phyloP scores from a whole-genome alignment of 2,329 filamentous ascomycete species.

The Penicillium sp. region DNA sequence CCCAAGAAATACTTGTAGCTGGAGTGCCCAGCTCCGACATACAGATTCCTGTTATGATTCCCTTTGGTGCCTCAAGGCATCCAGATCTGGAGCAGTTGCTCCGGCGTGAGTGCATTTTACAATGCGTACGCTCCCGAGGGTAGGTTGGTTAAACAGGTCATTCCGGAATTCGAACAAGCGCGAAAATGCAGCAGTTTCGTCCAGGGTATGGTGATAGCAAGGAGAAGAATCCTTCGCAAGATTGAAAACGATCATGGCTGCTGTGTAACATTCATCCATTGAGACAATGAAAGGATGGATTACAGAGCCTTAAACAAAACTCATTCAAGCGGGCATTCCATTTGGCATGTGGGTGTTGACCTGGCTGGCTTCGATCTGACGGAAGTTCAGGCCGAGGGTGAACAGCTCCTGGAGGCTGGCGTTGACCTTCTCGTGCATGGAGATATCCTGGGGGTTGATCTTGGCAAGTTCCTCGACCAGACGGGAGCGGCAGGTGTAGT shows the following conservation, averaged over 20 bases:
- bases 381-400: slow-evolving; percentile 44
- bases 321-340: slow-evolving; percentile 35
- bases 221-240: slow-evolving; percentile 1
- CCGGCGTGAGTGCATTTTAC: not conserved
- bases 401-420: slow-evolving; percentile 46
- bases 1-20: not conserved
- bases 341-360: slow-evolving; percentile 36
- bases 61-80: not conserved
- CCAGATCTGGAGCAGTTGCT: not conserved
- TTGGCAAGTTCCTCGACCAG: slow-evolving; percentile 40
- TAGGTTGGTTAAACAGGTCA: not conserved
- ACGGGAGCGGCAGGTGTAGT: slow-evolving; percentile 42
- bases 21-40: slow-evolving; percentile 4
- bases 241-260: not conserved
- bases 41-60: not conserved
- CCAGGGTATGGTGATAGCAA: not conserved
- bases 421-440: slow-evolving; percentile 47
- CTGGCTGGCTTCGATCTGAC: slow-evolving; percentile 44
- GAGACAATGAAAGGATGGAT: not conserved
- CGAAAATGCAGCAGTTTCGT: not conserved
- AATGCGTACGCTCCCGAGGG: not conserved
- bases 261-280: not conserved
- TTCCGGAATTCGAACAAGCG: slow-evolving; percentile 4
- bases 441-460: slow-evolving; percentile 42
- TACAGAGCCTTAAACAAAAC: not conserved